Percentiles rank a stretch among this genome's conserved stretches.
Evolutionary conservation across 306 rosid species (phyloP).

Genomic region (Inga leiocalycina): DNA sequence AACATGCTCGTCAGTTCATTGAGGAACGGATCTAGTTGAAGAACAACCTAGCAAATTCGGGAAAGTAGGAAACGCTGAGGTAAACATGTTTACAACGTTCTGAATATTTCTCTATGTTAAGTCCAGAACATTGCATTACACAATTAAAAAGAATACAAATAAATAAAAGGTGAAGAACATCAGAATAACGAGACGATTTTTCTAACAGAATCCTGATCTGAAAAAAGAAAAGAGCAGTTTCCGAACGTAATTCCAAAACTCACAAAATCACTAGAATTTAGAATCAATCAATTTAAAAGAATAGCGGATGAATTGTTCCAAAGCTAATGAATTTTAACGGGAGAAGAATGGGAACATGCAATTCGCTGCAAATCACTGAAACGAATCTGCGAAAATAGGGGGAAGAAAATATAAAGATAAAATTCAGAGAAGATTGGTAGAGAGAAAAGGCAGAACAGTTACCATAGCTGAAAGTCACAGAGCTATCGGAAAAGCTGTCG

Average conservation of each 20-base stretch:
- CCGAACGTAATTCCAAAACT: not conserved
- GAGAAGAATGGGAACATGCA: not conserved
- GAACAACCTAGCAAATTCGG: conserved; percentile 59
- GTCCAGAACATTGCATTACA: not conserved
- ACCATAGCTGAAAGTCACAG: conserved; percentile 33
- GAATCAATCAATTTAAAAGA: not conserved
- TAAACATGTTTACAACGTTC: not conserved
- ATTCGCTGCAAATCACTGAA: not conserved
- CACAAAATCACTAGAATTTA: not conserved
- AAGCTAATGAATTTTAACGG: not conserved
- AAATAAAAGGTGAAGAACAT: not conserved
- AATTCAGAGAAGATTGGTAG: not conserved
- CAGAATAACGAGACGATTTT: conserved; percentile 4
- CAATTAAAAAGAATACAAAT: not conserved
- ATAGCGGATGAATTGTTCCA: not conserved
- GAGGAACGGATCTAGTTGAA: conserved; percentile 91
- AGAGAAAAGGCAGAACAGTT: not conserved
- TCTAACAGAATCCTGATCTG: not conserved
- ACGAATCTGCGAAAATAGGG: not conserved
- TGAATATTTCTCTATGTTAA: not conserved
- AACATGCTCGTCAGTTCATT: conserved; percentile 96
- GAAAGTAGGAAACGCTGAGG: not conserved
- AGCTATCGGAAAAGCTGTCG: conserved; percentile 15
- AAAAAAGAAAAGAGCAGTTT: not conserved
- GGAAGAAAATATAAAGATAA: not conserved